These are phyloP conservation scores for Fusarium subglutinans DNA, from an alignment of 2,329 filamentous ascomycete species.

Conservation along the genomic window DNA sequence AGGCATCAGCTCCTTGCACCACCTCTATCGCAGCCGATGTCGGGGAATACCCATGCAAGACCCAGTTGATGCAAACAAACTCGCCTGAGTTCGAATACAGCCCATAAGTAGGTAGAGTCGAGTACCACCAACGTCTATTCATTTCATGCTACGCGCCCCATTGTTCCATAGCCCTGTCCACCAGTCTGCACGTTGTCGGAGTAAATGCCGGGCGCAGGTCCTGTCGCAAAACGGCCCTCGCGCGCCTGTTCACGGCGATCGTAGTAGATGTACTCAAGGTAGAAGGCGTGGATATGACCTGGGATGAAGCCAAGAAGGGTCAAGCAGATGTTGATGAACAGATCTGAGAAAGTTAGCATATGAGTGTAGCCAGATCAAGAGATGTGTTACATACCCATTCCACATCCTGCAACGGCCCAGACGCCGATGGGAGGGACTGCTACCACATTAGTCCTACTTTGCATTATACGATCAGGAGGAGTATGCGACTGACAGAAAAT, in stretches of 20 bases:
- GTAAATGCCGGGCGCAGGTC: constrained; percentile 74
- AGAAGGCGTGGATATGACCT: constrained; percentile 83
- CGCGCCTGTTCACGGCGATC: constrained; percentile 72
- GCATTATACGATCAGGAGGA: neutral
- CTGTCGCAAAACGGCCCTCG: constrained; percentile 63
- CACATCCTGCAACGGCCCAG: constrained; percentile 71
- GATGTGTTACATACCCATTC: constrained; percentile 53
- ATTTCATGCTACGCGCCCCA: constrained; percentile 47
- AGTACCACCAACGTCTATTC: neutral
- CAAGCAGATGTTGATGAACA: constrained; percentile 73
- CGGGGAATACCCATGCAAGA: neutral
- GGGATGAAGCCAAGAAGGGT: constrained; percentile 78
- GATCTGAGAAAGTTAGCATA: constrained; percentile 50
- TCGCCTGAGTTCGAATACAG: neutral
- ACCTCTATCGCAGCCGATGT: neutral
- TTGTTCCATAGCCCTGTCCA: constrained; percentile 70
- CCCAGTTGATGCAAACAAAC: neutral
- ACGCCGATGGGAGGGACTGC: constrained; percentile 74
- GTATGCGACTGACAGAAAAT: constrained; percentile 56
- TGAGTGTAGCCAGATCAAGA: neutral
- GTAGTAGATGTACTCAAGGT: constrained; percentile 85
- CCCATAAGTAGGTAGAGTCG: neutral
- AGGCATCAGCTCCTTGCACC: neutral
- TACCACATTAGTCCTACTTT: constrained; percentile 31
- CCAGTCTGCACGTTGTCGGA: constrained; percentile 77